Evolutionary conservation across 2,329 filamentous ascomycete species (phyloP).

Genomic region (Colletotrichum limetticola): DNA sequence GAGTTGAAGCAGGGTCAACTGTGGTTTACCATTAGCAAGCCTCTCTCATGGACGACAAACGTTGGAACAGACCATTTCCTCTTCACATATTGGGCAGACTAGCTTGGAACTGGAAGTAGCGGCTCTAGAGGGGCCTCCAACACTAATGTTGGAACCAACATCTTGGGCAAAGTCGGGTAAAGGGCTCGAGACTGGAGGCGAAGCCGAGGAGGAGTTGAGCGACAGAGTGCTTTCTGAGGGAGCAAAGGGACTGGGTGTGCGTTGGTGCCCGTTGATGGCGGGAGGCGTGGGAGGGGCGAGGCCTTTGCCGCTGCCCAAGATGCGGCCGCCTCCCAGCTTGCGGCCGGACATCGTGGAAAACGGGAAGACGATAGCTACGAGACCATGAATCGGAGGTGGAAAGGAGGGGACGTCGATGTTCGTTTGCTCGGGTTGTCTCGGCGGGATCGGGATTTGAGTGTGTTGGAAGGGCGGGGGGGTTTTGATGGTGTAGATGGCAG

Average conservation of each 20-base stretch:
- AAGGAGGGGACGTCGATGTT: conserved; percentile 45
- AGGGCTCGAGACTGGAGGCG: conserved; percentile 68
- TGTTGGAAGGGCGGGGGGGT: neutral
- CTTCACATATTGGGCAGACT: conserved; percentile 96
- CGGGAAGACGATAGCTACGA: conserved; percentile 24
- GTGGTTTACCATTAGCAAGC: conserved; percentile 35
- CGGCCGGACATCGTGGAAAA: conserved; percentile 76
- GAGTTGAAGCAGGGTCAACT: conserved; percentile 92
- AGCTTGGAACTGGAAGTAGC: conserved; percentile 73
- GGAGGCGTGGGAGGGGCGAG: conserved; percentile 72
- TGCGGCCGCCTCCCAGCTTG: conserved; percentile 91
- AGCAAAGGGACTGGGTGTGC: conserved; percentile 61
- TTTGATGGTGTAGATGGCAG: neutral
- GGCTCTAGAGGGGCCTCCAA: conserved; percentile 65
- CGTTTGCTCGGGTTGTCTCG: conserved; percentile 22
- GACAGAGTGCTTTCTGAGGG: conserved; percentile 80
- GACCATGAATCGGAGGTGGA: conserved; percentile 27
- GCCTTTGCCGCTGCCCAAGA: conserved; percentile 87
- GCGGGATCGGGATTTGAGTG: neutral
- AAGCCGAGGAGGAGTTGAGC: conserved; percentile 76
- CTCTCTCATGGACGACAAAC: neutral
- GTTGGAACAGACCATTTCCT: conserved; percentile 84
- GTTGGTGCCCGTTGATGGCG: conserved; percentile 50
- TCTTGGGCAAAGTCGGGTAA: conserved; percentile 80
- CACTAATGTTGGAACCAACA: conserved; percentile 81